Percentiles rank a stretch among this genome's conserved stretches.
Evolutionary conservation across 495 filamentous ascomycete genomes (phyloP).

Genomic region (Talaromyces borbonicus): DNA sequence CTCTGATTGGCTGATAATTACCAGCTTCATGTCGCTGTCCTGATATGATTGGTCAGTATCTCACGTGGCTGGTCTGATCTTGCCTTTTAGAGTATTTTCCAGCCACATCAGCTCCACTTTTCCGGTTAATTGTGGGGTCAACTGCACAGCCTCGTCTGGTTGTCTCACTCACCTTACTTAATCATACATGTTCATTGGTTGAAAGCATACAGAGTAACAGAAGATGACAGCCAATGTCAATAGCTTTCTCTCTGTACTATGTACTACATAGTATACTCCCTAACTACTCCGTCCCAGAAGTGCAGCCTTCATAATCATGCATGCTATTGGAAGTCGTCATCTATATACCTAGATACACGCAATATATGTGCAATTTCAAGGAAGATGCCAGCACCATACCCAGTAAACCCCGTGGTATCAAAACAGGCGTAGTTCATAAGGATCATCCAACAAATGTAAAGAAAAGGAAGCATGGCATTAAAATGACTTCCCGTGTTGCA

Average conservation of each 20-base stretch:
- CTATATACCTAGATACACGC: not conserved
- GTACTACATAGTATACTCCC: not conserved
- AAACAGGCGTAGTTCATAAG: not conserved
- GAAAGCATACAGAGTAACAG: no score
- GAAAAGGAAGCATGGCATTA: not conserved
- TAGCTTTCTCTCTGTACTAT: not conserved
- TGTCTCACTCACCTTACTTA: no score
- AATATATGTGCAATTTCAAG: not conserved
- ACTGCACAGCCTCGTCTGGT: not conserved
- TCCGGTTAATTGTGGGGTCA: not conserved
- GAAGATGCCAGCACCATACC: not conserved
- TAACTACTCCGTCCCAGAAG: no score
- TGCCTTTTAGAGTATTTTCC: not conserved
- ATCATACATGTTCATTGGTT: no score
- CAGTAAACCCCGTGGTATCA: constrained; percentile 1
- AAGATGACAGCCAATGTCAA: not conserved
- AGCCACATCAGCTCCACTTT: not conserved
- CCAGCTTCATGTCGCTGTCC: not conserved
- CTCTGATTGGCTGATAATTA: not conserved
- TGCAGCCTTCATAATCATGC: not conserved
- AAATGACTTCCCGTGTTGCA: no score
- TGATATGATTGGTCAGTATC: not conserved
- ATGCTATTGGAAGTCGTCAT: no score
- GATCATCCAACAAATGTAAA: not conserved
- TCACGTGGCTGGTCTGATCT: not conserved